Percentiles rank a stretch among this genome's conserved stretches.
Conservation (phyloP, 2,329 filamentous ascomycete species). For the Penicillium occitanis region DNA sequence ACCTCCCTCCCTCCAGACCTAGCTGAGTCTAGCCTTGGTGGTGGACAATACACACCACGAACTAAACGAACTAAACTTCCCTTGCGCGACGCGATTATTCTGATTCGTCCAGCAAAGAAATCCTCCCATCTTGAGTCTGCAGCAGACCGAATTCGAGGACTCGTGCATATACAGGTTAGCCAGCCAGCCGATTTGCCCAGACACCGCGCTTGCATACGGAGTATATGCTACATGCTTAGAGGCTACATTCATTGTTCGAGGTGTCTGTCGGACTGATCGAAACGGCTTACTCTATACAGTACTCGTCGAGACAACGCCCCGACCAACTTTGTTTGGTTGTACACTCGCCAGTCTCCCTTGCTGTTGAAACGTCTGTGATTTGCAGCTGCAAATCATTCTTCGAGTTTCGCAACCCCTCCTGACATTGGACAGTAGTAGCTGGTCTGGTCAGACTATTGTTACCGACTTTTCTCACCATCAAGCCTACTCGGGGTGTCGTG, state of each 20-base stretch:
- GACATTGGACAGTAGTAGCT: background rate
- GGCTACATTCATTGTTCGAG: slow-evolving; percentile 5
- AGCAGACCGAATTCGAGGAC: slow-evolving; percentile 9
- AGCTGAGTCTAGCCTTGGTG: slow-evolving; percentile 1
- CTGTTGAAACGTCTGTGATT: background rate
- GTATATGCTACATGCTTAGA: background rate
- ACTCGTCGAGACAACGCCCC: background rate
- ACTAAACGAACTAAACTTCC: background rate
- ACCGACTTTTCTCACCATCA: slow-evolving; percentile 2
- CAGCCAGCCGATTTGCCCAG: slow-evolving; percentile 7
- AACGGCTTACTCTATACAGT: background rate
- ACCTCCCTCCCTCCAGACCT: background rate
- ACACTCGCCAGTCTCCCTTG: background rate
- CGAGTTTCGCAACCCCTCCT: slow-evolving; percentile 6
- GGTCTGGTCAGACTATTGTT: background rate
- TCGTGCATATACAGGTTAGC: slow-evolving; percentile 2
- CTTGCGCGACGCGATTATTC: slow-evolving; percentile 1
- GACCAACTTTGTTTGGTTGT: background rate
- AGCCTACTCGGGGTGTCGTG: background rate
- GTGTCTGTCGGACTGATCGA: background rate
- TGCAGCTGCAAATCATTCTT: background rate
- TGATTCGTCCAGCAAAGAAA: slow-evolving; percentile 13
- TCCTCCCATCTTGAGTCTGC: slow-evolving; percentile 3
- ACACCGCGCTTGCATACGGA: slow-evolving; percentile 7
- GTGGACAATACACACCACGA: slow-evolving; percentile 9